Evolutionary conservation across 371 early-diverging fungal genomes (phyloP), one percentile per base, ranked within the genome.

Genomic region (Zychaea mexicana): DNA sequence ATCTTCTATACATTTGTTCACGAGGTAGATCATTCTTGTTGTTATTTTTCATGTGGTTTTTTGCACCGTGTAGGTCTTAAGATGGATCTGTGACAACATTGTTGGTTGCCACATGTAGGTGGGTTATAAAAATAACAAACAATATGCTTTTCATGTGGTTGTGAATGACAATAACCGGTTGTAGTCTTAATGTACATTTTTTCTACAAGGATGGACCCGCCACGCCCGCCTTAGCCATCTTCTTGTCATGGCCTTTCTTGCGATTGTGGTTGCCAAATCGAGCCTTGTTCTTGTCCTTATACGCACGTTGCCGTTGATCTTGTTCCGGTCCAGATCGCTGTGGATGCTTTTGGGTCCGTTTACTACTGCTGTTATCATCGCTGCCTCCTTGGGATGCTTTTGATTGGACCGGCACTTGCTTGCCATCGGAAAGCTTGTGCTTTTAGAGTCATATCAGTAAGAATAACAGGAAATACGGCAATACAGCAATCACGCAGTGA

Each of bases 181-280:
- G 38, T 36, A 15, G n/a, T n/a, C n/a, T n/a, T n/a, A n/a, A n/a
- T n/a, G n/a, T n/a, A n/a, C n/a, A n/a, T n/a, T n/a, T n/a, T n/a
- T 15, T 36, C 38, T 36, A 36, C 15, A 15, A 36, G 38, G 49
- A 49, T 49, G 49, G 49, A 22, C 22, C 49, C 19, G 22, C 49
- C 49, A 55, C 46, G 27, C 65, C 69, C 2, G 70, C 67, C 53
- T 76, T 82, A 15, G 70, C 80, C 45, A 81, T 71, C 61, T 90
- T 90, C 69, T 84, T 88, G 52, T 86, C 89, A 39, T 88, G 85
- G 61, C 79, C 80, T 62, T 81, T 74, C 59, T 89, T 88, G 24
- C 90, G 85, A 54, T 85, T 83, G 59, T 90, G 90, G 63, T 90
- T 90, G 8, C 76, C 89, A 47, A 85, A 77, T 47, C 83, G 76